phyloP scores from a whole-genome alignment of 441 rosid species.

The Brassica balearica region DNA sequence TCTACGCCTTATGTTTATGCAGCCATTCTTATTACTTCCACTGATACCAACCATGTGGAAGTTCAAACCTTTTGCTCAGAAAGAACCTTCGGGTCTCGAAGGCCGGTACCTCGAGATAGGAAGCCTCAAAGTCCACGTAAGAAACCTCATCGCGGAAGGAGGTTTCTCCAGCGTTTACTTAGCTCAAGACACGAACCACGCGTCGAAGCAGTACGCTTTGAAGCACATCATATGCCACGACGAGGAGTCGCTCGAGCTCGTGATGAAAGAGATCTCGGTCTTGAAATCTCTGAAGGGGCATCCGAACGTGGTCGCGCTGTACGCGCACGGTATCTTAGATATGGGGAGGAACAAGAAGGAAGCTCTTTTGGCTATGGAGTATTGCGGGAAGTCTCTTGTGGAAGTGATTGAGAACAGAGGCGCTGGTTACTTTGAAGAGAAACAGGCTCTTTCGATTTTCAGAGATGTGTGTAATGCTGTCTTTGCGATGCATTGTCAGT shows the following conservation, averaged over 20 bases:
- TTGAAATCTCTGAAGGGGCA: slow-evolving; percentile 87
- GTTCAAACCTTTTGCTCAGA: slow-evolving; percentile 82
- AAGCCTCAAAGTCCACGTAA: slow-evolving; percentile 76
- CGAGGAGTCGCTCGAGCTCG: slow-evolving; percentile 77
- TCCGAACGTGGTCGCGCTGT: slow-evolving; percentile 79
- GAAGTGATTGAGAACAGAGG: slow-evolving; percentile 85
- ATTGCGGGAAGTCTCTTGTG: slow-evolving; percentile 85
- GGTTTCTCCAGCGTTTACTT: slow-evolving; percentile 94
- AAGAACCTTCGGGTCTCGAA: slow-evolving; percentile 87
- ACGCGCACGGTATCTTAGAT: slow-evolving; percentile 74
- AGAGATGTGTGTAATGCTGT: slow-evolving; percentile 97
- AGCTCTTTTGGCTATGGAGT: slow-evolving; percentile 92
- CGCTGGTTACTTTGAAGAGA: slow-evolving; percentile 81
- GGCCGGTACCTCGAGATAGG: slow-evolving; percentile 84
- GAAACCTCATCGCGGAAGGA: slow-evolving; percentile 84
- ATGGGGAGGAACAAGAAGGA: slow-evolving; percentile 91
- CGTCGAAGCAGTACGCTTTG: slow-evolving; percentile 85
- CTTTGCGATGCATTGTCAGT: slow-evolving; percentile 91
- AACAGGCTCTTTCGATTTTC: slow-evolving; percentile 70
- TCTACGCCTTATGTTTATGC: slow-evolving; percentile 30
- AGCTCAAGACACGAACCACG: slow-evolving; percentile 71
- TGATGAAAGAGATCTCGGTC: slow-evolving; percentile 78
- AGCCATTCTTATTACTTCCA: slow-evolving; percentile 36
- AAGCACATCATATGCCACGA: slow-evolving; percentile 93
- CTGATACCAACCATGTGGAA: slow-evolving; percentile 75